These are phyloP conservation scores for Pseudocohnilembus persalinus DNA, from an alignment of 169 alveolate genomes.

Conservation along the genomic window DNA sequence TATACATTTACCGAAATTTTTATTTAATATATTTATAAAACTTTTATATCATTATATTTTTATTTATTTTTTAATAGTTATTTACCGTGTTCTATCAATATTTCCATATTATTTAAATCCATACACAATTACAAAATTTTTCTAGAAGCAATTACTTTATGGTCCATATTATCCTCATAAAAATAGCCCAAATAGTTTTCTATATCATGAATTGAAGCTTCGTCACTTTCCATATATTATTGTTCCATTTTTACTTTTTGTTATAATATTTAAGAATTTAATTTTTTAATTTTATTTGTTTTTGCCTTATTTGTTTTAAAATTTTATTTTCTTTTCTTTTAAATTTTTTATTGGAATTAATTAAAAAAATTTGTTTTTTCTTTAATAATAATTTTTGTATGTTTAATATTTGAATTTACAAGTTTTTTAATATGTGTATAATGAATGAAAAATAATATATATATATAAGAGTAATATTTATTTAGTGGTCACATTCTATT, in stretches of 20 bases:
- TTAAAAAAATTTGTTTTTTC: neutral
- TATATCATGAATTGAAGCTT: constrained; percentile 52
- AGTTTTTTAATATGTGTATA: too few relatives aligned
- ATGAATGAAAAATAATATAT: too few relatives aligned
- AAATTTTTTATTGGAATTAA: neutral
- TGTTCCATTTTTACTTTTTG: too few relatives aligned
- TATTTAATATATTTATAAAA: neutral
- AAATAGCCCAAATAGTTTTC: constrained; percentile 67
- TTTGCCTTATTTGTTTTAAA: neutral
- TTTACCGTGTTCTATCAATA: constrained; percentile 50
- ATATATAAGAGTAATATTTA: too few relatives aligned
- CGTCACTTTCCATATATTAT: too few relatives aligned
- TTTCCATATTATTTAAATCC: constrained; percentile 69
- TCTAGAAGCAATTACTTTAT: constrained; percentile 68
- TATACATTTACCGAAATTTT: too few relatives aligned
- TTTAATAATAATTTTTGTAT: too few relatives aligned
- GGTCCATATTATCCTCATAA: constrained; percentile 72
- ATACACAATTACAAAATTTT: constrained; percentile 59
- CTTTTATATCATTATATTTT: neutral
- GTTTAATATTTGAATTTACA: too few relatives aligned
- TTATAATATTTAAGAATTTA: too few relatives aligned
- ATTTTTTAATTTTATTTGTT: too few relatives aligned
- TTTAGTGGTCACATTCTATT: too few relatives aligned
- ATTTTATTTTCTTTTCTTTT: neutral
- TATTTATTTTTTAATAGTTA: neutral